phyloP scores from a whole-genome alignment of 306 rosid genomes.

The Cucurbita argyrosperma region DNA sequence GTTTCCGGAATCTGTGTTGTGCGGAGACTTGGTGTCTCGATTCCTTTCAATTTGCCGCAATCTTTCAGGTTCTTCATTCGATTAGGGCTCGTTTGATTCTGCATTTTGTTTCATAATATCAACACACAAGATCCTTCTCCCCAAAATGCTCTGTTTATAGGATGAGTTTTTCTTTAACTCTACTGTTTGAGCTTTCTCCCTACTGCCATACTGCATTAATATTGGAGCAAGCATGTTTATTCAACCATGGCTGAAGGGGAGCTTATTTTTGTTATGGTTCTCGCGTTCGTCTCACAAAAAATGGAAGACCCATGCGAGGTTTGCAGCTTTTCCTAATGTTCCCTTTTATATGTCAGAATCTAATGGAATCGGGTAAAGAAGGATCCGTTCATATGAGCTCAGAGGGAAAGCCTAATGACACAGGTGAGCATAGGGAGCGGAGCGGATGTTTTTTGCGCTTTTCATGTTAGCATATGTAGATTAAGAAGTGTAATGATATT shows the following conservation, averaged over 20 bases:
- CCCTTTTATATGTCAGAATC: constrained; percentile 29
- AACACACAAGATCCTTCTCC: neutral
- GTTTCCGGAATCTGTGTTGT: constrained; percentile 38
- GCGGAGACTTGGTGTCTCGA: constrained; percentile 56
- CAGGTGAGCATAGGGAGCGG: constrained; percentile 25
- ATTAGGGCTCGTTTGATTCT: neutral
- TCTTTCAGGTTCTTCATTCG: constrained; percentile 40
- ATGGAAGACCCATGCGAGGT: neutral
- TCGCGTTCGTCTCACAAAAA: too few relatives aligned
- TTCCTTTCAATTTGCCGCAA: constrained; percentile 41
- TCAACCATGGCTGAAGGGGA: too few relatives aligned
- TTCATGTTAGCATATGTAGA: neutral
- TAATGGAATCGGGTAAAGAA: constrained; percentile 26
- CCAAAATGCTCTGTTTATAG: neutral
- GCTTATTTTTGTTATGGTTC: too few relatives aligned
- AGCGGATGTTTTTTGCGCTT: neutral
- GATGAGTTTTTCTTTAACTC: neutral
- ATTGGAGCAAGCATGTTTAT: too few relatives aligned
- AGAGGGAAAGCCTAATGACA: constrained; percentile 27
- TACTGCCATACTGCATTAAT: neutral
- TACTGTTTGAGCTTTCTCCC: neutral
- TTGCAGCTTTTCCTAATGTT: neutral
- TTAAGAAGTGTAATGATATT: constrained; percentile 6
- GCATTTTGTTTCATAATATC: neutral
- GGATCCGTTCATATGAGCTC: constrained; percentile 21